These are phyloP conservation scores for Colletotrichum aenigma DNA, from an alignment of 2,329 filamentous ascomycete species.

Conservation along the genomic window DNA sequence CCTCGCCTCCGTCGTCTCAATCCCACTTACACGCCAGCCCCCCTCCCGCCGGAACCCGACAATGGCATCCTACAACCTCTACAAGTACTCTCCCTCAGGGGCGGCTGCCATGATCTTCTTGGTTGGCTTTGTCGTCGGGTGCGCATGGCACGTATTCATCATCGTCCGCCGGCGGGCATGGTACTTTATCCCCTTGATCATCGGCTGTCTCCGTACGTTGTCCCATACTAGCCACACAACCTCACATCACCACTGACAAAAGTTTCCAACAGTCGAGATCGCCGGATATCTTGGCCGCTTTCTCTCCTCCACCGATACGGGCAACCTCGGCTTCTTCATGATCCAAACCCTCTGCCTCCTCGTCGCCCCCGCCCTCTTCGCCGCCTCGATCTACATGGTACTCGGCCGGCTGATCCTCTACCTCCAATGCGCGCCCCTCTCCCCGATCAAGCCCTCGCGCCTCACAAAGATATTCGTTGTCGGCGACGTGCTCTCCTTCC, in stretches of 20 bases:
- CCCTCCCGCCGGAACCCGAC: not conserved
- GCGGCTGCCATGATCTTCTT: not conserved
- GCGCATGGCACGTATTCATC: not conserved
- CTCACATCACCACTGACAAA: not conserved
- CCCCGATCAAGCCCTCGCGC: conserved; percentile 28
- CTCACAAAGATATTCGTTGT: conserved; percentile 19
- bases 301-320: not conserved
- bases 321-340: not conserved
- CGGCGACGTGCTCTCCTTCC: conserved; percentile 15
- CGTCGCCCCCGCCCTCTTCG: conserved; percentile 3
- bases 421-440: not conserved
- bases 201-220: not conserved
- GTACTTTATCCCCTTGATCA: not conserved
- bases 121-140: not conserved
- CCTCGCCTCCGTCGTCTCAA: not conserved
- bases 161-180: not conserved
- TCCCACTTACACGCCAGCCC: not conserved
- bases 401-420: conserved; percentile 1
- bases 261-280: not conserved
- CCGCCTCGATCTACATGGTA: conserved; percentile 16
- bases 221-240: not conserved
- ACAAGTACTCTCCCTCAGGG: not conserved
- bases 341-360: not conserved
- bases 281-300: not conserved
- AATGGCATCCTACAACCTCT: not conserved